Evolutionary conservation across 2,329 filamentous ascomycete species (phyloP).

Genomic region (Aureobasidium sp.): DNA sequence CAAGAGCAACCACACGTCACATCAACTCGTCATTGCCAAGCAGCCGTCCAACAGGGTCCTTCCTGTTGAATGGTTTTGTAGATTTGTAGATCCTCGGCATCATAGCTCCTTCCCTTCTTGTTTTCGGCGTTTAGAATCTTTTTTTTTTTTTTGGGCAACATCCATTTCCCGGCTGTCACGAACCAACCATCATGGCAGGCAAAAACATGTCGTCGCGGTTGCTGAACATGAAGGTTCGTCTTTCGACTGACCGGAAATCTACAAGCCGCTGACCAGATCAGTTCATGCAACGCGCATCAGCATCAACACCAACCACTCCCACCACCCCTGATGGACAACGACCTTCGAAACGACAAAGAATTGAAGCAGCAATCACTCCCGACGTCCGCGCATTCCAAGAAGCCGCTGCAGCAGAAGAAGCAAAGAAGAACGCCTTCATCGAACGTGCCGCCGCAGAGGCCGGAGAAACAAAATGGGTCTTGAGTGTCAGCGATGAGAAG

Average conservation of each 20-base stretch:
- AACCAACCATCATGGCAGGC: neutral
- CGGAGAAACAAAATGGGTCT: conserved; percentile 69
- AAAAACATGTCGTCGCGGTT: conserved; percentile 17
- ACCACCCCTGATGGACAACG: neutral
- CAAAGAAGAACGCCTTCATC: conserved; percentile 47
- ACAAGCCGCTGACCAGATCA: neutral
- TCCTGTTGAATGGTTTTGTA: too few species aligned
- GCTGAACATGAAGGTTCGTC: conserved; percentile 16
- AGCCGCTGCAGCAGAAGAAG: conserved; percentile 60
- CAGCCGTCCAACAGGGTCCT: too few species aligned
- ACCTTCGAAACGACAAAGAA: conserved; percentile 10
- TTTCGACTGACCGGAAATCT: neutral
- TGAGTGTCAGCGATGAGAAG: conserved; percentile 48
- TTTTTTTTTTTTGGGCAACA: too few species aligned
- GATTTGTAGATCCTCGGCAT: too few species aligned
- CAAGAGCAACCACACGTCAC: neutral
- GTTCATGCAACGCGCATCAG: conserved; percentile 18
- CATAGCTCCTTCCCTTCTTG: too few species aligned
- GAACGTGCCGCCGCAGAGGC: conserved; percentile 55
- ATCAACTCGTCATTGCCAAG: conserved; percentile 13
- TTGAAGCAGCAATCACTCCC: conserved; percentile 28
- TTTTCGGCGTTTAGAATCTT: too few species aligned
- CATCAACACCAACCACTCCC: conserved; percentile 6
- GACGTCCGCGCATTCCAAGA: conserved; percentile 56
- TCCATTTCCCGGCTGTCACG: too few species aligned